Evolutionary conservation across 2,329 filamentous ascomycete species (phyloP), one percentile per base, ranked within the genome.

Genomic region (Aspergillus novofumigatus): DNA sequence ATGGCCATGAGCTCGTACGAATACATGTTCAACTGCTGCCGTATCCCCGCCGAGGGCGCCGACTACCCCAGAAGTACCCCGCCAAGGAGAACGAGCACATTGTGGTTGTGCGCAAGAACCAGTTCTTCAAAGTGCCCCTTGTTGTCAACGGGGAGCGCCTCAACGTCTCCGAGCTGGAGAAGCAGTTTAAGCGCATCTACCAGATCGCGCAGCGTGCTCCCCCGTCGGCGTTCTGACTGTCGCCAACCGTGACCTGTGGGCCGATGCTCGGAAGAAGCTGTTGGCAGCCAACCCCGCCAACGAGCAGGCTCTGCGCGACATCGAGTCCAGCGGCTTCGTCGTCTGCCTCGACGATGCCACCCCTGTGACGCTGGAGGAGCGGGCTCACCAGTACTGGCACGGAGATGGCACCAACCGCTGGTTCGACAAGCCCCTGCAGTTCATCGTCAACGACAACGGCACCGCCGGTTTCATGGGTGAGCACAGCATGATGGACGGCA

Each of bases 401-500:
- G 94, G 94, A 54, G 93, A 99, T 69, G 94, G 94, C 56, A 81
- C 85, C 66, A 99, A 99, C 81, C 86, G 94, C 65, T 99, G 92
- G 92, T 97, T 87, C 71, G 94, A 99, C 83, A 99, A 99, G 83
- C 94, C 94, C 5, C 80, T 96, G 54, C 93, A 99, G 77, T 97
- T 99, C 79, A 96, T 99, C 73, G 75, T 99, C 79, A 97, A 96
- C 76, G 92, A 99, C 74, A 99, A 99, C 74, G 94, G 94, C 66
- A 96, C 94, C 7, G 90, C 94, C 2, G 94, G 94, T 60, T 99
- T 99, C 83, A 93, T 92, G 83, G 94, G 94, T 70, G 94, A 99
- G 79, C 94, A 99, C 83, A 95, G 90, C 68, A 97, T 99, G 94
- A 99, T 99, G 95, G 94, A 99, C 73, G 94, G 95, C 63, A 99